Base-by-base conservation (phyloP, 1,284 basidiomycete species). In the Flammula alnicola region DNA sequence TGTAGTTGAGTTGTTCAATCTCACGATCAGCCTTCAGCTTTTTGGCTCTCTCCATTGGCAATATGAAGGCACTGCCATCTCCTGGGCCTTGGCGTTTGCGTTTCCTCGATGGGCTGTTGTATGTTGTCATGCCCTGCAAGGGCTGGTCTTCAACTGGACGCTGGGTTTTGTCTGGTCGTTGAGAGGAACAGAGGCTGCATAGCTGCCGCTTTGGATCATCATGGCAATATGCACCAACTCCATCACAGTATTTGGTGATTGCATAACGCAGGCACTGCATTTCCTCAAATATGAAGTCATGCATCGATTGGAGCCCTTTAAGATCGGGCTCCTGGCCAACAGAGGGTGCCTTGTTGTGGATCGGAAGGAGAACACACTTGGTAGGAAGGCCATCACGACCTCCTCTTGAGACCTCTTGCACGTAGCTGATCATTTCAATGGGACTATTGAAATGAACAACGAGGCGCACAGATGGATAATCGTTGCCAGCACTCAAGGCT, bases 361-460 rank as follows among this genome's bases (percentile, higher is more conserved):
- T n/a, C n/a, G 49, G 49, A 36, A 51, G 20, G 2, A 51, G 12
- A 9, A 47, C 11, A 20, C 58, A 58, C 5, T 14, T 20, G 1
- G 59, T 47, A 0, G 30, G 47, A 8, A 19, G 9, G 1, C 48
- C 46, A 47, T 62, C 60, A 3, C 62, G 16, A 5, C 63, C 63
- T 9, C 39, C 59, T 5, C 62, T 37, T 0, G 47, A 47, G 8
- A 49, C 23, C 25, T 63, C 58, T 36, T 65, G 63, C 2, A 40
- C 38, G 37, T 54, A 63, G 0, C 10, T 19, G 1, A 60, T 43
- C 42, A 60, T 51, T 26, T 62, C 56, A 9, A 35, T 49, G 0
- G 62, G 62, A 2, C 38, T 50, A 0, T 54, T 52, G 7, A 49
- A 29, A 42, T 66, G 63, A 17, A 59, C 36, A 16, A 49, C 32